phyloP scores from a whole-genome alignment of 192 early-diverging fungal genomes.

The Spinellus fusiger region DNA sequence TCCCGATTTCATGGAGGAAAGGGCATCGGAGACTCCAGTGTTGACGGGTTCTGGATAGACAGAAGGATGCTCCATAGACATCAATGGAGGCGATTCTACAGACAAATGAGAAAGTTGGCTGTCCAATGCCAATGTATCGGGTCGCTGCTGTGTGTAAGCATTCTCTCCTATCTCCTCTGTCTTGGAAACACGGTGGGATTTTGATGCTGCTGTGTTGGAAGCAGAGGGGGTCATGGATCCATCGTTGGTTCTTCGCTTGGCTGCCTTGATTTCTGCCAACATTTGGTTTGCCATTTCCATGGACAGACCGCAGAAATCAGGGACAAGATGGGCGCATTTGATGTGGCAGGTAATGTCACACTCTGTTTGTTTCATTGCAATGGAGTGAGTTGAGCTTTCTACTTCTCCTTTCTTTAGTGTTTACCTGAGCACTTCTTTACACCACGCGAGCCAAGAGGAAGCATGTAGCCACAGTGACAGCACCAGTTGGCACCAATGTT shows the following conservation, averaged over 20 bases:
- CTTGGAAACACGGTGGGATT: background rate
- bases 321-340: constrained; percentile 79
- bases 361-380: background rate
- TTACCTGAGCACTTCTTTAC: constrained; percentile 50
- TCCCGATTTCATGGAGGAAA: background rate
- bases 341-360: constrained; percentile 80
- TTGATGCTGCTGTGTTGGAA: background rate
- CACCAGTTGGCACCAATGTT: constrained; percentile 92
- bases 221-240: background rate
- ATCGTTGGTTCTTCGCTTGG: constrained; percentile 40
- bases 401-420: background rate
- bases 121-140: too few species aligned
- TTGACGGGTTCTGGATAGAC: too few species aligned
- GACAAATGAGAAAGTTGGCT: too few species aligned
- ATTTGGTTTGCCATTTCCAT: constrained; percentile 85
- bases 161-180: background rate
- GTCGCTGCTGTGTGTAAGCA: too few species aligned
- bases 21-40: too few species aligned
- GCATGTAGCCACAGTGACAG: constrained; percentile 95
- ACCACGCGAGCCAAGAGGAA: constrained; percentile 73
- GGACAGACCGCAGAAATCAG: constrained; percentile 88
- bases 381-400: background rate
- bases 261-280: constrained; percentile 73
- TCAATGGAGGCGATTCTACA: too few species aligned
- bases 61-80: too few species aligned